These are phyloP conservation scores for Teunomyces atbi DNA, from an alignment of 805 yeast species.

Conservation along the genomic window DNA sequence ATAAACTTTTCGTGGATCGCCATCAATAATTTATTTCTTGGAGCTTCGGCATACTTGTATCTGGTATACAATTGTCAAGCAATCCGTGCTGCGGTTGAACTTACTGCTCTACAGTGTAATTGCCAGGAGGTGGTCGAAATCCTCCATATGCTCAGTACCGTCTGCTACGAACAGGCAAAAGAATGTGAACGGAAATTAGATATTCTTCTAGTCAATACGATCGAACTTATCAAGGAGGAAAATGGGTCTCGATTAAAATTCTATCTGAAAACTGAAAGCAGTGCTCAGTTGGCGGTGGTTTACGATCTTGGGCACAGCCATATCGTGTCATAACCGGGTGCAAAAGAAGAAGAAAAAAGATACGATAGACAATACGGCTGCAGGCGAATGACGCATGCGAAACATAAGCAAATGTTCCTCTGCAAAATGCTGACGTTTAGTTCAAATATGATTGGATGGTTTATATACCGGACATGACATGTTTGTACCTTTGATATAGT, in stretches of 20 bases:
- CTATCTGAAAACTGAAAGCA: not conserved
- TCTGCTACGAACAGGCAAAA: not conserved
- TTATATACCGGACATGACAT: not conserved
- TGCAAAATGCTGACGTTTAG: not conserved
- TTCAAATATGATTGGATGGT: not conserved
- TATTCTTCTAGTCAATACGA: not conserved
- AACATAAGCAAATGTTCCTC: not conserved
- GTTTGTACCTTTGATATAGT: not conserved
- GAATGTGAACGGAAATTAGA: not conserved
- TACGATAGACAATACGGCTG: not conserved
- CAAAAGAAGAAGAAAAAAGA: not conserved
- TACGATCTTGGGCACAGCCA: not conserved
- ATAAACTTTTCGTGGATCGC: slow-evolving; percentile 2
- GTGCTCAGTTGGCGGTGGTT: not conserved
- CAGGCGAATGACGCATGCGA: slow-evolving; percentile 1
- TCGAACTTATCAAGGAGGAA: not conserved
- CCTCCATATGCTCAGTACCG: not conserved
- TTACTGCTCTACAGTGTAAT: not conserved
- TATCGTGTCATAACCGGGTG: not conserved
- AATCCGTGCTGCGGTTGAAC: not conserved
- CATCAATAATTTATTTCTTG: slow-evolving; percentile 1
- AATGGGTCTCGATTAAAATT: not conserved
- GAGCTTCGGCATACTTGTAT: slow-evolving; percentile 3
- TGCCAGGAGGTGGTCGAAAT: not conserved
- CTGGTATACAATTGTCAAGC: slow-evolving; percentile 3